These are phyloP conservation scores for Mycena polygramma DNA, from an alignment of 768 basidiomycete genomes.

Conservation along the genomic window DNA sequence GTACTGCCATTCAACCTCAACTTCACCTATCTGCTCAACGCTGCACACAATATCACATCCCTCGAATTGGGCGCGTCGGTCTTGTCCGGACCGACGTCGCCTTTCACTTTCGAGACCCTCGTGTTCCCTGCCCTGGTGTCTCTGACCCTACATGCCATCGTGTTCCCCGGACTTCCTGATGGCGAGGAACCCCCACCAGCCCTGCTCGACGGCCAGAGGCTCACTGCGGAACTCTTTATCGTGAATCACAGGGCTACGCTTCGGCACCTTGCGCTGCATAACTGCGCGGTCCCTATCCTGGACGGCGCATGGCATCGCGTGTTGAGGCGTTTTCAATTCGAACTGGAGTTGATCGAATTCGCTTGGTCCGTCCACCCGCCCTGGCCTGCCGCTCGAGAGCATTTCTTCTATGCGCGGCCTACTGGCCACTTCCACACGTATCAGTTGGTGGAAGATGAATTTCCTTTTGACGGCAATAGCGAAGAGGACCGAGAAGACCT, in stretches of 20 bases:
- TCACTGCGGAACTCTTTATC: constrained; percentile 21
- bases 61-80: constrained; percentile 12
- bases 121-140: constrained; percentile 9
- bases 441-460: neutral
- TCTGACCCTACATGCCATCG: constrained; percentile 4
- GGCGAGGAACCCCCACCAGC: neutral
- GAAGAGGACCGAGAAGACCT: constrained; percentile 4
- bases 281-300: constrained; percentile 8
- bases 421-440: constrained; percentile 1
- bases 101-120: constrained; percentile 6
- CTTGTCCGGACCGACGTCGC: neutral
- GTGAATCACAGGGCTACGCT: constrained; percentile 8
- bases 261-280: constrained; percentile 18
- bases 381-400: neutral
- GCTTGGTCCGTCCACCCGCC: neutral
- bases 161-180: constrained; percentile 19
- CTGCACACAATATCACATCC: constrained; percentile 19
- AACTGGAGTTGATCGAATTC: constrained; percentile 22
- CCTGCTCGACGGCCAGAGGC: neutral
- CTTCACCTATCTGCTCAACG: neutral
- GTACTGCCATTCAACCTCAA: constrained; percentile 2
- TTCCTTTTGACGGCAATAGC: neutral
- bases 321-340: constrained; percentile 12
- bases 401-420: constrained; percentile 12
- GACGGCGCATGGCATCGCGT: constrained; percentile 21